phyloP scores from a whole-genome alignment of 176 grass and related monocot species.

The Chloris gayana region DNA sequence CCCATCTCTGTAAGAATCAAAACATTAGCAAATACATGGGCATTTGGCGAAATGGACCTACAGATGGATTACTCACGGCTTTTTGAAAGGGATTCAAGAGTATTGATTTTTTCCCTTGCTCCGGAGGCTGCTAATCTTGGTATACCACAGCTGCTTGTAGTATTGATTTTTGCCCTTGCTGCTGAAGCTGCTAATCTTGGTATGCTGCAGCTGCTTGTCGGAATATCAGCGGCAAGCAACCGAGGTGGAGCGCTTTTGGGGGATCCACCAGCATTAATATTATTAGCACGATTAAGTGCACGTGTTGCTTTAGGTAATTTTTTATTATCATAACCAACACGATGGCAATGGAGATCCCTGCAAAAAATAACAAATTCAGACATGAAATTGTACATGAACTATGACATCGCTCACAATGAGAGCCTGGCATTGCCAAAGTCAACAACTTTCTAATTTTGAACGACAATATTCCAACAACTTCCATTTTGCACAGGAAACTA shows the following conservation, averaged over 20 bases:
- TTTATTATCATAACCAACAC: constrained; percentile 88
- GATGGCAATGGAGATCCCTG: constrained; percentile 86
- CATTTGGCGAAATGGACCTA: constrained; percentile 21
- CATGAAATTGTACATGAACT: constrained; percentile 14
- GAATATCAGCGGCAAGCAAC: constrained; percentile 45
- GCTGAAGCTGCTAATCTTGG: too few relatives aligned
- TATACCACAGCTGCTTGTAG: constrained; percentile 12
- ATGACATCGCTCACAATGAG: constrained; percentile 17
- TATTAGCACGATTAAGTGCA: constrained; percentile 41
- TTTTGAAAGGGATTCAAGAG: constrained; percentile 7
- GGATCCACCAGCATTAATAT: constrained; percentile 29
- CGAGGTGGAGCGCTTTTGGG: constrained; percentile 25
- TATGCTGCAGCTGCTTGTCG: constrained; percentile 26
- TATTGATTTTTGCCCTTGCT: not conserved
- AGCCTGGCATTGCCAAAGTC: not conserved
- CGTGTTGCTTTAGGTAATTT: constrained; percentile 58
- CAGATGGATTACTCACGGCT: constrained; percentile 39
- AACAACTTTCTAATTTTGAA: not conserved
- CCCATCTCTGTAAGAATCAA: constrained; percentile 44
- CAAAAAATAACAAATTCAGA: constrained; percentile 24
- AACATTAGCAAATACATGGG: constrained; percentile 44
- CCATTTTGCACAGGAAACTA: not conserved
- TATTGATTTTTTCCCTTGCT: constrained; percentile 27
- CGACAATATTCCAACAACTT: not conserved
- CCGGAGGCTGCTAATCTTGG: constrained; percentile 28